Percentiles rank a stretch among this genome's conserved stretches.
These are phyloP conservation scores for Erysimum cheiri DNA, from an alignment of 441 rosid species.

Conservation along the genomic window DNA sequence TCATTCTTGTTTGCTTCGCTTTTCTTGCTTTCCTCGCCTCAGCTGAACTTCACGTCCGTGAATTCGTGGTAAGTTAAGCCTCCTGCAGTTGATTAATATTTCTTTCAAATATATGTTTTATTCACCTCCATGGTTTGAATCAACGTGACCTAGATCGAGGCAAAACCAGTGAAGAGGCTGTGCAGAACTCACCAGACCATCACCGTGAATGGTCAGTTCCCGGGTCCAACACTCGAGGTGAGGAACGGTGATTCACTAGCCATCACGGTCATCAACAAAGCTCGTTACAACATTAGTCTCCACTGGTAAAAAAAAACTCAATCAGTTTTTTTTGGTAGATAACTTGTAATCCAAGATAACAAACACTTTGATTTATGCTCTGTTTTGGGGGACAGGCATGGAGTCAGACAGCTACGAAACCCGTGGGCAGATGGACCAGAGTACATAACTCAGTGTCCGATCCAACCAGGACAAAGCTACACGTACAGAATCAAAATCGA, in stretches of 20 bases:
- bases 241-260: constrained; percentile 67
- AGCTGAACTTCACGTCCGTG: constrained; percentile 45
- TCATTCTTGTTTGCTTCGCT: constrained; percentile 24
- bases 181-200: constrained; percentile 71
- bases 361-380: constrained; percentile 2
- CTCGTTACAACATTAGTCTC: constrained; percentile 58
- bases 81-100: not conserved
- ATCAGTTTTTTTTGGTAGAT: not conserved
- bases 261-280: constrained; percentile 65
- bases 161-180: constrained; percentile 83
- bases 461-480: constrained; percentile 64
- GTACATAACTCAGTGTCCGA: constrained; percentile 74
- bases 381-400: constrained; percentile 54
- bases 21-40: constrained; percentile 30
- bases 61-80: constrained; percentile 41
- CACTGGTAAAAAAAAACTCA: constrained; percentile 55
- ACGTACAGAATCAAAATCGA: constrained; percentile 62
- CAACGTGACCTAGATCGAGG: constrained; percentile 59
- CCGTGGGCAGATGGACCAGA: constrained; percentile 90
- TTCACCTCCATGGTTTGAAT: not conserved
- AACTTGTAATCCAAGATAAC: not conserved
- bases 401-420: constrained; percentile 60
- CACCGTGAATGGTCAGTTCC: constrained; percentile 75
- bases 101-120: not conserved
- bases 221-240: constrained; percentile 74